Conservation (phyloP, 495 filamentous ascomycete species). For the Viridothelium virens region DNA sequence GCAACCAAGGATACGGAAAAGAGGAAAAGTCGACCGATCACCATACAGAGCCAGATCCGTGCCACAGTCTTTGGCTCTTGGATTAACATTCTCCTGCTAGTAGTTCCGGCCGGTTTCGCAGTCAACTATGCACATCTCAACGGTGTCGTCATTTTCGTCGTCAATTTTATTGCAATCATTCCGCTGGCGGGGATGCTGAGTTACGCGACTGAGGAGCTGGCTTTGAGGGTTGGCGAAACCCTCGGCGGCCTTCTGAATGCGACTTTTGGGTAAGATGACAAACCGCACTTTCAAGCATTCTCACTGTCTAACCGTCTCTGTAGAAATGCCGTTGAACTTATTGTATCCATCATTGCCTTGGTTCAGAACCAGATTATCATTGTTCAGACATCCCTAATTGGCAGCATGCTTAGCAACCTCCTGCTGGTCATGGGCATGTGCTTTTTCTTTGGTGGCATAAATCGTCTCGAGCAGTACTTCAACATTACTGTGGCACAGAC, state of each 20-base stretch:
- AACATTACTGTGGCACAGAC: constrained; percentile 93
- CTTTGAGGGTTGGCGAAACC: constrained; percentile 59
- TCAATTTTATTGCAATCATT: constrained; percentile 86
- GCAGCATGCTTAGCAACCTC: constrained; percentile 84
- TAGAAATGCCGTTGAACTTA: constrained; percentile 85
- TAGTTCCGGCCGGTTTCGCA: constrained; percentile 70
- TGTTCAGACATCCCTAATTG: constrained; percentile 87
- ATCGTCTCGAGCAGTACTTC: constrained; percentile 76
- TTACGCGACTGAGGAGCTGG: constrained; percentile 40
- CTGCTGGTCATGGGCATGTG: constrained; percentile 89
- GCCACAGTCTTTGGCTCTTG: constrained; percentile 69
- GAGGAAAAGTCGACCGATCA: constrained; percentile 48
- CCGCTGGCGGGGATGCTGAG: constrained; percentile 38
- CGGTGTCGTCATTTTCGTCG: constrained; percentile 60
- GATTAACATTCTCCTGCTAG: constrained; percentile 76
- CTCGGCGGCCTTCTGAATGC: constrained; percentile 83
- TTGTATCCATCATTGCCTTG: constrained; percentile 72
- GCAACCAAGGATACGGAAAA: constrained; percentile 26
- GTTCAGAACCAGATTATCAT: constrained; percentile 66
- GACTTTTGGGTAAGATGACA: constrained; percentile 61
- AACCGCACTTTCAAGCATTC: neutral
- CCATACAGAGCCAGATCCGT: constrained; percentile 59
- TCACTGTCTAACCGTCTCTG: constrained; percentile 16
- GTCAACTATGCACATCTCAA: constrained; percentile 54
- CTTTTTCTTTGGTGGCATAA: constrained; percentile 82